phyloP scores from a whole-genome alignment of 371 early-diverging fungal genomes.

The Apophysomyces ossiformis region DNA sequence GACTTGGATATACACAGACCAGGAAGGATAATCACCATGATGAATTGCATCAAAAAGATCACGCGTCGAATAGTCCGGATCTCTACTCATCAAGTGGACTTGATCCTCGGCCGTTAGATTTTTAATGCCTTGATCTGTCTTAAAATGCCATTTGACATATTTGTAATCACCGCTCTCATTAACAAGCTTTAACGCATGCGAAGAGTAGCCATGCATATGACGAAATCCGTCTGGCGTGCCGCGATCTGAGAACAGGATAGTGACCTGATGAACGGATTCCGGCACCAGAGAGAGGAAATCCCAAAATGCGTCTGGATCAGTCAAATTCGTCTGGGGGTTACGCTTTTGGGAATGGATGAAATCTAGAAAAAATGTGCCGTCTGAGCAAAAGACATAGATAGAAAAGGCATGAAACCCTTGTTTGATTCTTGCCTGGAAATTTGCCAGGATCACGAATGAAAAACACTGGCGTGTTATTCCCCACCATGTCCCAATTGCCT shows the following conservation, averaged over 20 bases:
- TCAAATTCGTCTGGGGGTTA: constrained; percentile 72
- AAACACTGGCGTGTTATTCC: constrained; percentile 74
- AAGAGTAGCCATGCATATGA: constrained; percentile 79
- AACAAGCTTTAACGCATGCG: constrained; percentile 81
- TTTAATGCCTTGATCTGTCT: constrained; percentile 82
- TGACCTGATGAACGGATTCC: constrained; percentile 81
- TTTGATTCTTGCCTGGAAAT: constrained; percentile 61
- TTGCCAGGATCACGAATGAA: constrained; percentile 78
- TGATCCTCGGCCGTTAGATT: constrained; percentile 73
- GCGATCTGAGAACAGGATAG: constrained; percentile 80
- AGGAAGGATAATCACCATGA: constrained; percentile 73
- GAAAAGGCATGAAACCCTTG: not conserved
- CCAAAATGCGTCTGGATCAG: constrained; percentile 61
- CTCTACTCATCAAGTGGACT: constrained; percentile 55
- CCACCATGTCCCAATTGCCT: constrained; percentile 81
- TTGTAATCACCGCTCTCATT: constrained; percentile 68
- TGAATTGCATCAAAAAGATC: constrained; percentile 81
- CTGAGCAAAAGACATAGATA: not conserved
- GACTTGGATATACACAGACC: constrained; percentile 78
- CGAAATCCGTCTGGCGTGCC: constrained; percentile 84
- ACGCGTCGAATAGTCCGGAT: constrained; percentile 78
- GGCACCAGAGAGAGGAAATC: constrained; percentile 81
- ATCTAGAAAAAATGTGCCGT: constrained; percentile 36
- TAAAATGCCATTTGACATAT: constrained; percentile 90
- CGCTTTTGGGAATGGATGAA: constrained; percentile 87